These are phyloP conservation scores for Leccinum subfulvum DNA, from an alignment of 1,284 basidiomycete genomes.

Conservation along the genomic window DNA sequence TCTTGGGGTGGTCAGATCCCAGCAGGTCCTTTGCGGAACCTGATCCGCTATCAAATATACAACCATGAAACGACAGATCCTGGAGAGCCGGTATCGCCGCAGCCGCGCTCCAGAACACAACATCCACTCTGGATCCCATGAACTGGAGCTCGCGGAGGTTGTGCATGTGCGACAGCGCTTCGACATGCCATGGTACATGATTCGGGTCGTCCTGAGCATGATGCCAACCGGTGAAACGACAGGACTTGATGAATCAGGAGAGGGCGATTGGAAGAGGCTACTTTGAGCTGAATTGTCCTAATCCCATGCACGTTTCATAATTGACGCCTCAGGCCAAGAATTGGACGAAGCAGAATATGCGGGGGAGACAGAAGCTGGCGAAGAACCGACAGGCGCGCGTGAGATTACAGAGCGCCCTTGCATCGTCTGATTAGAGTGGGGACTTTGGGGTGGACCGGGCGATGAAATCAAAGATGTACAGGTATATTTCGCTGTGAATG, in stretches of 20 bases:
- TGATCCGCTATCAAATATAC: no score
- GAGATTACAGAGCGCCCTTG: background rate
- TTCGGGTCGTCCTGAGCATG: no score
- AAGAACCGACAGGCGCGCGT: background rate
- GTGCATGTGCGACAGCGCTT: background rate
- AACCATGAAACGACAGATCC: no score
- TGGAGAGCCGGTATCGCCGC: no score
- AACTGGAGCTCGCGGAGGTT: background rate
- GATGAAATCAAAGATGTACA: background rate
- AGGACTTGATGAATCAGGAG: no score
- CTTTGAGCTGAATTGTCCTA: no score
- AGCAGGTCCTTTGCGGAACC: no score
- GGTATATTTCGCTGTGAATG: background rate
- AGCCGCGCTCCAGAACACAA: background rate
- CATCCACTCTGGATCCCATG: background rate
- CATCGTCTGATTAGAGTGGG: background rate
- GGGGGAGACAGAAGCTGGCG: background rate
- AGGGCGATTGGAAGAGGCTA: no score
- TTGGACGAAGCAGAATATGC: background rate
- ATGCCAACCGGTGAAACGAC: no score
- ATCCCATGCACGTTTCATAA: background rate
- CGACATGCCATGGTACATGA: background rate
- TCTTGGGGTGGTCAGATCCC: no score
- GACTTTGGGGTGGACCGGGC: background rate
- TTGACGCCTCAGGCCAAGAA: background rate